Evolutionary conservation across 495 filamentous ascomycete genomes (phyloP), one percentile per base, ranked within the genome.

Genomic region (Beverwykella pulmonaria): DNA sequence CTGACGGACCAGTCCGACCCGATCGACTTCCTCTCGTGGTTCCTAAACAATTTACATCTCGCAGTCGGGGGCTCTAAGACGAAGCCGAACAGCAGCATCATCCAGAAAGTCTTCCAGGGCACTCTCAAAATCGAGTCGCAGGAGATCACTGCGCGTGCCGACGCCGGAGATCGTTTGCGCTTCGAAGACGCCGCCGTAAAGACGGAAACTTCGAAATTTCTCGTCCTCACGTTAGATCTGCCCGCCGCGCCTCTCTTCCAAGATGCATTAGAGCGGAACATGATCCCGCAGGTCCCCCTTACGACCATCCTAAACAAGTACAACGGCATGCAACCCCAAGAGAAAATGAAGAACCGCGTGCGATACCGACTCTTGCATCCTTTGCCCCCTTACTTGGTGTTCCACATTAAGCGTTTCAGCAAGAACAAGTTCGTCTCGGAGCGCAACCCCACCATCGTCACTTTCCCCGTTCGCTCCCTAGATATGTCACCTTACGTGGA

Each of bases 381-480:
- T 0, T 83, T 98, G 0, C 94, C 94, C 0, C 95, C 93, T 1
- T 98, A 88, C 71, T 84, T 98, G 19, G 81, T 95, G 36, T 93
- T 98, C 80, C 93, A 98, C 78, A 88, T 99, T 81, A 98, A 98
- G 77, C 90, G 94, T 44, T 99, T 99, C 84, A 90, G 86, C 71
- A 85, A 88, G 62, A 99, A 99, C 81, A 93, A 96, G 67, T 98
- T 98, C 75, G 91, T 98, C 29, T 73, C 87, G 2, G 95, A 99
- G 78, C 89, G 94, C 34, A 99, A 98, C 77, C 94, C 93, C 4
- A 98, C 95, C 0, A 99, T 99, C 73, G 94, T 99, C 59, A 97
- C 93, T 9, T 97, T 98, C 78, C 89, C 91, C 60, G 86, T 88
- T 2, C 83, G 88, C 61, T 87, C 86, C 26, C 84, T 99, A 17